Base-by-base conservation (phyloP, 345 rosid species). In the Leavenworthia alabamica region DNA sequence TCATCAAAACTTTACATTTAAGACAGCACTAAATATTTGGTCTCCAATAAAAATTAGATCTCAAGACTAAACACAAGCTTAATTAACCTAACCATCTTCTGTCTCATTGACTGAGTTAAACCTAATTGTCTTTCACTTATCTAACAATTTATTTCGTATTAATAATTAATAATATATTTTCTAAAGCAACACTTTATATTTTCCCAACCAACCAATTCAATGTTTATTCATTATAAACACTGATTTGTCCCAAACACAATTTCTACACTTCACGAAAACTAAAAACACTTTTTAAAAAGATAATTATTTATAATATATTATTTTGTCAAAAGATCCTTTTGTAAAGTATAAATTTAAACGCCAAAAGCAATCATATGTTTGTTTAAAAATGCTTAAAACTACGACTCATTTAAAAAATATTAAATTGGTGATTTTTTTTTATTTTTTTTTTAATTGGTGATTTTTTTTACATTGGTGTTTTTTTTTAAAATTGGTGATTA, bases 41-140 rank as follows among this genome's bases (percentile, higher is more conserved):
- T 66, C 64, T 56, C 43, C 35, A 46, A 6, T 56, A 41, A 27
- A 28, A 56, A 16, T 47, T 31, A 36, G 40, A 26, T 53, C 48
- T 36, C 32, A 46, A 36, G 28, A 66, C 49, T 47, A 47, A 45
- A 31, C 28, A 58, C 36, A 56, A 57, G 44, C 35, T 67, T 40
- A 48, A 66, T 24, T 20, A 20, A 4, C 46, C 31, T 24, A 45
- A 46, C 36, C 33, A 14, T 57, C 39, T 36, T 23, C 13, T 56
- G 7, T 48, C 24, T 39, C 22, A 26, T 9, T 60, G 54, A 23
- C 33, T 61, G 44, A 20, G 10, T 31, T 13, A 31, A 60, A 44
- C 43, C 54, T 60, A 60, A 31, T 8, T 31, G 19, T n/a, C n/a
- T n/a, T n/a, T n/a, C n/a, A n/a, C n/a, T 43, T 9, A 51, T 27